These are phyloP conservation scores for Chrysochromulina tobinii DNA, from an alignment of 78 protist genomes.

Conservation along the genomic window DNA sequence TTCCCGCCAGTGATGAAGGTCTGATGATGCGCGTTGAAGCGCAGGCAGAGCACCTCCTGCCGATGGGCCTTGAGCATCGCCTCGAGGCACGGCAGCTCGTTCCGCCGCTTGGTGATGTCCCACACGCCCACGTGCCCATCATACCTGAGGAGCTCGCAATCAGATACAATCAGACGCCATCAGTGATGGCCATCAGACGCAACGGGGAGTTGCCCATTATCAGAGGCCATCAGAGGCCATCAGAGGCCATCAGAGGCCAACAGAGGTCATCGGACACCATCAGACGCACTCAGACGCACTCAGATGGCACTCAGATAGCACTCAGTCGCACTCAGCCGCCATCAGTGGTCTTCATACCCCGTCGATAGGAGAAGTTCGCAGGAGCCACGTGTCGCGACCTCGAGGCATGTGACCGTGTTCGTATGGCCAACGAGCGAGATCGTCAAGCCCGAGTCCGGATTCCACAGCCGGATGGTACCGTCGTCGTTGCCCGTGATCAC, in stretches of 20 bases:
- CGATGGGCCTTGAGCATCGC: neutral
- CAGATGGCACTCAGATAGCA: too few species aligned
- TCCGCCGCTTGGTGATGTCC: neutral
- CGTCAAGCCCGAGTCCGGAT: neutral
- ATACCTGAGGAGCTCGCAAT: neutral
- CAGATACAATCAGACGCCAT: neutral
- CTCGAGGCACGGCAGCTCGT: neutral
- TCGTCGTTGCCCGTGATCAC: slow-evolving; percentile 15
- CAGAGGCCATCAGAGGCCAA: too few species aligned
- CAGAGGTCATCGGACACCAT: too few species aligned
- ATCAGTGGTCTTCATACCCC: too few species aligned
- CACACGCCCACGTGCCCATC: neutral
- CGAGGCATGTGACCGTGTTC: neutral
- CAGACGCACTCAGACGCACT: too few species aligned
- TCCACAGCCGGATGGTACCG: slow-evolving; percentile 20
- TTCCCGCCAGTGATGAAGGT: neutral
- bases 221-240: too few species aligned
- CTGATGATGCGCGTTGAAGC: neutral
- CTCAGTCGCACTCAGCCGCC: too few species aligned
- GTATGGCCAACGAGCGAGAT: neutral
- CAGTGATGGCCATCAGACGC: neutral
- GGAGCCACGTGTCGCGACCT: neutral
- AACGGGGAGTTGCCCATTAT: too few species aligned
- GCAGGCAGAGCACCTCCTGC: neutral
- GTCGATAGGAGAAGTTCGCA: neutral